Base-by-base conservation (phyloP, 73 alveolate species). In the Loxodes magnus region DNA sequence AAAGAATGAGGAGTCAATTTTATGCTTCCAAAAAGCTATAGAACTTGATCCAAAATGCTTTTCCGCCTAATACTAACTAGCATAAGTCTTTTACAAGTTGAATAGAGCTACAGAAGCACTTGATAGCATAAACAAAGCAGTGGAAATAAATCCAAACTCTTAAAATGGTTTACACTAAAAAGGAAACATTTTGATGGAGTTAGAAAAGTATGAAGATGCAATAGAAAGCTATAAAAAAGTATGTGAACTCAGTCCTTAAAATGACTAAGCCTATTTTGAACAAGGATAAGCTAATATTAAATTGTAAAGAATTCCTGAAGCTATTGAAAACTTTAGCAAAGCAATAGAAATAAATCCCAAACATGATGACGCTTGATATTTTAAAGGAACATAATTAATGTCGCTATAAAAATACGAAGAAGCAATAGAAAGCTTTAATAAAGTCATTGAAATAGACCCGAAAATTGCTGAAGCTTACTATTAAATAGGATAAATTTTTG, bases 391-490 rank as follows among this genome's bases (percentile, higher is more conserved):
- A 9, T 2, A 28, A 28, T 21, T 21, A 16, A n/a, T 3, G 14
- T 5, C 20, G 20, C 53, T 39, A 14, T 28, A 15, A n/a, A 4
- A 12, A 15, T 2, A 4, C 3, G 2, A 39, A 31, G 53, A 16
- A 14, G 53, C 53, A 28, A 39, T 39, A 2, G 27, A 12, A 16
- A 31, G 23, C 36, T 35, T 4, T 4, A 31, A 12, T 31, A 39
- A 31, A 31, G 53, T 31, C 53, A 39, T 39, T 1, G 35, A 39
- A 31, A 9, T 39, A 31, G 37, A 39, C 27, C 53, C 53, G 27
- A 39, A 39, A 4, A 5, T 2, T 14, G 53, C 53, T 6, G n/a
- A 21, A 5, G 21, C 53, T 2, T 39, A 21, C 27, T 7, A 31
- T 31, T 21, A 7, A 15, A 28, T 28, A 2, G 53, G 35, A 12